Base-by-base conservation (phyloP, 805 yeast genomes). In the Hagleromyces aurorensis region DNA sequence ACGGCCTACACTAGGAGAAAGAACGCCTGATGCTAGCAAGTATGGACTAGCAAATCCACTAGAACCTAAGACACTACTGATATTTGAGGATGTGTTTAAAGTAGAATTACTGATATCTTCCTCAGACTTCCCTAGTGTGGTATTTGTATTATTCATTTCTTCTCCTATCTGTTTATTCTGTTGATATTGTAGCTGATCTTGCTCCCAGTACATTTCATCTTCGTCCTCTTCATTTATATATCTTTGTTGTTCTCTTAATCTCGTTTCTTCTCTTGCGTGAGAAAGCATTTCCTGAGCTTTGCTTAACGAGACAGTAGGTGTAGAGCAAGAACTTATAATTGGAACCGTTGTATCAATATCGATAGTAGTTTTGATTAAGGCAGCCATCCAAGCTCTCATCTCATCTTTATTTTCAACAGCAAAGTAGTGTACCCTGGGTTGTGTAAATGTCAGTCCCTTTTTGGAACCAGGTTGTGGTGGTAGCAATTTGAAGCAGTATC, bases 381-480 rank as follows among this genome's bases (percentile, higher is more conserved):
- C 94, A 30, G 86, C 81, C 75, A 87, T 76, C 99, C 99, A 91
- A 2, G 70, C 71, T 51, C 95, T 69, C 95, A 89, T 81, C 40
- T 89, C 97, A 28, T 85, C 94, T 34, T 69, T 72, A 0, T 84
- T 70, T 28, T 91, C 96, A 24, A 89, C 96, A 0, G 97, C 96
- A 67, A 91, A 91, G 56, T 80, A 91, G 49, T 91, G 98, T 6
- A 86, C 82, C 43, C 86, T 84, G 16, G 95, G 98, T 41, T 87
- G 95, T 0, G 99, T 91, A 55, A 91, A 91, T 0, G 95, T 87
- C 34, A 91, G 71, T 0, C 97, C 97, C 59, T 87, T 89, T 42
- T 79, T 78, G 30, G 89, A 83, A 0, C 99, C 99, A 0, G 97
- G 97, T 2, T 94, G 94, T 0, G 99, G 99, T 7, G 99, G 99